Evolutionary conservation across 192 early-diverging fungal species (phyloP).

Genomic region (Blastocladiella britannica): DNA sequence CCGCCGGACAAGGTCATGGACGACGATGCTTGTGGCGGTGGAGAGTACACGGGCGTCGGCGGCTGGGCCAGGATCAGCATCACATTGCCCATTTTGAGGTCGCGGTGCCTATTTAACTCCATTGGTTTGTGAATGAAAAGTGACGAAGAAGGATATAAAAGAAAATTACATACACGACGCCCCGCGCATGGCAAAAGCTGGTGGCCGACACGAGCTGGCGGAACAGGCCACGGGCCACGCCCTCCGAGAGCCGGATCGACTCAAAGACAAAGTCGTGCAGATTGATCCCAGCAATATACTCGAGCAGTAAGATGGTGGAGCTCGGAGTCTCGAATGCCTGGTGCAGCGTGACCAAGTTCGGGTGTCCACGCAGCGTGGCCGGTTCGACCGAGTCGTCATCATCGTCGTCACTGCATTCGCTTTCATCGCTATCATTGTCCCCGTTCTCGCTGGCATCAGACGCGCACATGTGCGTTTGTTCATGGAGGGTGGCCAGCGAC

Average conservation of each 20-base stretch:
- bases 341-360: neutral
- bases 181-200: neutral
- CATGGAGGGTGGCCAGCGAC: too few relatives aligned
- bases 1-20: too few relatives aligned
- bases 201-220: neutral
- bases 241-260: neutral
- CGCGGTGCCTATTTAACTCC: neutral
- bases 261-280: conserved; percentile 1
- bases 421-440: too few relatives aligned
- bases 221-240: neutral
- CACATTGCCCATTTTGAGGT: neutral
- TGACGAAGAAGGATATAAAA: too few relatives aligned
- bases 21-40: too few relatives aligned
- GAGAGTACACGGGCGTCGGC: too few relatives aligned
- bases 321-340: neutral
- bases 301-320: neutral
- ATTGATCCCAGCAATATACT: neutral
- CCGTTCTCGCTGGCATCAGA: too few relatives aligned
- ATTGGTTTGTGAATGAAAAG: too few relatives aligned
- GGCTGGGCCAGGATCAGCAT: neutral
- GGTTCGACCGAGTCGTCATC: too few relatives aligned
- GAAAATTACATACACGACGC: neutral
- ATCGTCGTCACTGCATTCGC: too few relatives aligned
- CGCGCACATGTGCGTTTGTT: neutral
- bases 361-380: neutral